Conservation (phyloP, 2,329 filamentous ascomycete species). For the Geosmithia morbida region DNA sequence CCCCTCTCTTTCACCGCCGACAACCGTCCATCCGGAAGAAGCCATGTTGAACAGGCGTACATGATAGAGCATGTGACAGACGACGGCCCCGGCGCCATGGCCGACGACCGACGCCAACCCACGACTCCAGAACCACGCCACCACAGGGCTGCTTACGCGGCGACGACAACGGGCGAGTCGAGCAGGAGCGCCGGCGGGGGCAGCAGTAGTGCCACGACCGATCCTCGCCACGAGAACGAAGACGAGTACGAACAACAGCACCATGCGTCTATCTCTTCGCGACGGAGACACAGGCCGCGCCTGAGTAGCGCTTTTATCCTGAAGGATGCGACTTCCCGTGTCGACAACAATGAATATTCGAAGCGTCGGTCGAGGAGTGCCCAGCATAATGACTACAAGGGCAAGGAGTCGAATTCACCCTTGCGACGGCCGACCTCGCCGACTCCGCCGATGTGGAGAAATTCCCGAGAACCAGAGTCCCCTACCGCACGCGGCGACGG, state of each 20-base stretch:
- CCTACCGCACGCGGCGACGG: neutral
- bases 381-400: neutral
- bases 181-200: constrained; percentile 11
- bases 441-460: neutral
- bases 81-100: neutral
- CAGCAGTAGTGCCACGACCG: too few relatives aligned
- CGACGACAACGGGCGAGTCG: constrained; percentile 27
- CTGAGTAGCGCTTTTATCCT: constrained; percentile 4
- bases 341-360: neutral
- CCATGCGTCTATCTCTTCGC: neutral
- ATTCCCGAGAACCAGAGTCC: too few relatives aligned
- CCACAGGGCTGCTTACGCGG: constrained; percentile 18
- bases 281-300: constrained; percentile 1
- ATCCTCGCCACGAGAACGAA: neutral
- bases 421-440: neutral
- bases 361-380: neutral
- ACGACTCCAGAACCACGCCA: neutral
- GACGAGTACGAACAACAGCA: neutral
- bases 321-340: neutral
- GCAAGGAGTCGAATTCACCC: neutral
- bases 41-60: neutral
- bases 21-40: neutral
- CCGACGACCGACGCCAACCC: neutral
- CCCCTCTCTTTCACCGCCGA: neutral
- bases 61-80: constrained; percentile 2